Base-by-base conservation (phyloP, 345 rosid genomes). In the Citrus hindsii region DNA sequence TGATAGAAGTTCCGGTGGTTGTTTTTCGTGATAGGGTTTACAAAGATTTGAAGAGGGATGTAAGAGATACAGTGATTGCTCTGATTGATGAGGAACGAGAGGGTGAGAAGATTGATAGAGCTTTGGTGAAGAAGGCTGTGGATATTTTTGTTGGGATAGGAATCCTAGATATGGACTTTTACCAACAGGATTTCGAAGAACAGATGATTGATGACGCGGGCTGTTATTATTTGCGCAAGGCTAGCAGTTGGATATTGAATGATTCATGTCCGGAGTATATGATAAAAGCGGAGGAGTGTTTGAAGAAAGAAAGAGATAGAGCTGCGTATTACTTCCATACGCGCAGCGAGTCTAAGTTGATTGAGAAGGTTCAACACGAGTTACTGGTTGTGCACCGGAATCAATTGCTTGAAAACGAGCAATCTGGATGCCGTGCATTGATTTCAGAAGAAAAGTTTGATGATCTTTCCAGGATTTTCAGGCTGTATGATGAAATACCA, bases 221-320 rank as follows among this genome's bases (percentile, higher is more conserved):
- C 33, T 74, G 73, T 21, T 88, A 85, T 72, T 85, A 86, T 80
- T 76, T 82, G n/a, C 82, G 65, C 21, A 86, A 86, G 80, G 91
- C 91, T 25, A 77, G 81, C 40, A 82, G 72, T 62, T 88, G 91
- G 88, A 86, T 86, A 24, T 16, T 73, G 12, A 85, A 83, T 42
- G 85, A 81, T 65, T 86, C 85, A 24, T 88, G 88, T 66, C 82
- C 84, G 38, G 83, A 76, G 70, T 88, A 88, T 67, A 83, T 87
- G 89, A 59, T 83, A 76, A 88, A 88, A 77, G 88, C 79, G 79
- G 97, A 95, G 86, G 97, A 90, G 78, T 95, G 94, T 79, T 82
- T 93, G 66, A 92, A 86, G 85, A 86, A 89, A 86, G 99, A 95
- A 86, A 90, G 87, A 80, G 97, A 93, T 14, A 90, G 94, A 74